Base-by-base conservation (phyloP, 139 green algal species). In the Coelastrella sp. region DNA sequence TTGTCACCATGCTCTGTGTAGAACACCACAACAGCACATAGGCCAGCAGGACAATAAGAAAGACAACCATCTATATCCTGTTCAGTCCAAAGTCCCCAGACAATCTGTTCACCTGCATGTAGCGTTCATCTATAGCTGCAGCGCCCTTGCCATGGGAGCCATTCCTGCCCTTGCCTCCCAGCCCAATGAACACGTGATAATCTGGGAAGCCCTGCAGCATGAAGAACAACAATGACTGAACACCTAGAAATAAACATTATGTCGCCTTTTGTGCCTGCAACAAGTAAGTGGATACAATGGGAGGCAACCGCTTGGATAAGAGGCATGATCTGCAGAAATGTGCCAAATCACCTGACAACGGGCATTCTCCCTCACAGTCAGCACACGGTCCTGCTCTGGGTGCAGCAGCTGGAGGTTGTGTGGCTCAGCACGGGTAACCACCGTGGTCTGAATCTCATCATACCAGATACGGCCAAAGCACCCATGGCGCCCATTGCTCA, bases 361-460 rank as follows among this genome's bases (percentile, higher is more conserved):
- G 4, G 90, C 89, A 35, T 92, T 96, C 85, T 96, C 92, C 0
- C 92, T 63, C 19, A 96, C 89, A 32, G 59, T 90, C 35, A 96
- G 35, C 34, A 94, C 89, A 0, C 93, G 69, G 68, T 95, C 57
- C 76, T 96, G 89, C 2, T 38, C 43, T 15, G 93, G 91, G 83
- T 96, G 92, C 3, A 89, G 38, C 27, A 97, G 35, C 34, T 87
- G 50, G 45, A 96, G 81, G 87, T 97, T 98, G 90, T 98, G 94
- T 2, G 94, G 94, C 92, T 98, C 92, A 0, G 94, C 90, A 3
- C 94, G 91, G 2, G 92, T 94, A 19, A 98, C 90, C 43, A 97
- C 93, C n/a, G 93, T 96, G 2, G 90, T 77, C 80, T 94, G 89
- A 25, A 89, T 80, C 30, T 90, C 81, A 59, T 89, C 67, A 35